These are phyloP conservation scores for Mitragyna speciosa DNA, from an alignment of 257 asterid genomes.

Conservation along the genomic window DNA sequence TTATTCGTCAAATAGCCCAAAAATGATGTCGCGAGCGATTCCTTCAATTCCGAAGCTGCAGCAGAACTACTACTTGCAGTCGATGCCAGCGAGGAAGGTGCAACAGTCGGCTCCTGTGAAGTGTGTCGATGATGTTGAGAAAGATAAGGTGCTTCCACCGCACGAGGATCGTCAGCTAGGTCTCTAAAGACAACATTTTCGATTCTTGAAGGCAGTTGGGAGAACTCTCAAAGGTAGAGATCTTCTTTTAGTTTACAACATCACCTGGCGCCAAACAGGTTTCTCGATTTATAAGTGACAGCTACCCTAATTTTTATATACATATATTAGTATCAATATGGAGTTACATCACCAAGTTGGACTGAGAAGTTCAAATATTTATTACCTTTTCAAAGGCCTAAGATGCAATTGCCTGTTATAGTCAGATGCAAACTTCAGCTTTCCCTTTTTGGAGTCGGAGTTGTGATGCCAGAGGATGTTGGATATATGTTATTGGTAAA, in stretches of 20 bases:
- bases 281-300: conserved; percentile 38
- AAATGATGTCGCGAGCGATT: conserved; percentile 31
- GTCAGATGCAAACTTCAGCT: too few species aligned
- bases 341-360: too few species aligned
- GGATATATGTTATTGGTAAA: too few species aligned
- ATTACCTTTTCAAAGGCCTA: neutral
- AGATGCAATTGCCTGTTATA: neutral
- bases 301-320: too few species aligned
- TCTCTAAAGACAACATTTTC: conserved; percentile 37
- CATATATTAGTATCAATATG: too few species aligned
- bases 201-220: conserved; percentile 70
- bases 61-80: conserved; percentile 27
- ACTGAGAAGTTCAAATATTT: neutral
- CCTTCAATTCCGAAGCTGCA: conserved; percentile 50
- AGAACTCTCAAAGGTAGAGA: conserved; percentile 75
- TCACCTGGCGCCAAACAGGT: conserved; percentile 71
- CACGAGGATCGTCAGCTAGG: conserved; percentile 48
- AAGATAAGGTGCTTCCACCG: conserved; percentile 68
- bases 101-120: conserved; percentile 34
- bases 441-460: too few species aligned
- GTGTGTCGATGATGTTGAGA: conserved; percentile 32
- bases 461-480: too few species aligned
- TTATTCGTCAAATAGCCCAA: too few species aligned
- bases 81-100: conserved; percentile 58
- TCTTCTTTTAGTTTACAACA: conserved; percentile 72